These are phyloP conservation scores for Morella rubra DNA, from an alignment of 306 rosid species.

Conservation along the genomic window DNA sequence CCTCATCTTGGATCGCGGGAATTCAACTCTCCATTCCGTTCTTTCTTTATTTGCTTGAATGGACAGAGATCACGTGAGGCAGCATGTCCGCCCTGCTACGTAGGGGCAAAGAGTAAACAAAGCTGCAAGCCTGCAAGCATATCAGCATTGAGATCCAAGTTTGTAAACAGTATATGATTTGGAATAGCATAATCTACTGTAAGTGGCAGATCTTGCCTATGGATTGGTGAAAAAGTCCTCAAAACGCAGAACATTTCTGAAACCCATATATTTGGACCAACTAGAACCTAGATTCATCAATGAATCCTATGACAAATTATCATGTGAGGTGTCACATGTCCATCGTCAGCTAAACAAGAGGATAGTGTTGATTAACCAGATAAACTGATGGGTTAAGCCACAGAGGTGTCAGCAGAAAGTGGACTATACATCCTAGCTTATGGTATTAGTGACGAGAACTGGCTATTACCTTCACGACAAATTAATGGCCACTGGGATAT, in stretches of 20 bases:
- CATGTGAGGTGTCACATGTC: background rate
- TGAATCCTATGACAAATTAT: background rate
- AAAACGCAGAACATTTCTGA: background rate
- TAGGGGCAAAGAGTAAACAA: constrained; percentile 1
- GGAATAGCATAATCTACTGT: background rate
- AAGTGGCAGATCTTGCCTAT: background rate
- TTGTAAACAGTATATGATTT: background rate
- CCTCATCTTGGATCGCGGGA: constrained; percentile 41
- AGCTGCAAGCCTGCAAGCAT: constrained; percentile 9
- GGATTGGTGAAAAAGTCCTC: background rate
- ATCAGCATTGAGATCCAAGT: constrained; percentile 2
- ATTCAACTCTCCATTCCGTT: background rate
- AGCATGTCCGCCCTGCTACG: background rate
- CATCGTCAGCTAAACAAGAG: background rate
- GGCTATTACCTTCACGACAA: too few species aligned
- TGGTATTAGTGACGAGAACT: too few species aligned
- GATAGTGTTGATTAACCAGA: background rate
- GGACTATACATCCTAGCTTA: too few species aligned
- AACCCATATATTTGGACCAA: background rate
- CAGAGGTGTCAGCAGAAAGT: too few species aligned
- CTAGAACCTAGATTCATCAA: background rate
- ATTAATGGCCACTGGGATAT: background rate
- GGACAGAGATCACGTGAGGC: constrained; percentile 37
- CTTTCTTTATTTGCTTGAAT: constrained; percentile 1
- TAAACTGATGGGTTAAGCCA: too few species aligned